A percentile compares a stretch with the other conserved stretches of the same genome.
These are phyloP conservation scores for Chlorella ohadii DNA, from an alignment of 139 green algal genomes.

Conservation along the genomic window DNA sequence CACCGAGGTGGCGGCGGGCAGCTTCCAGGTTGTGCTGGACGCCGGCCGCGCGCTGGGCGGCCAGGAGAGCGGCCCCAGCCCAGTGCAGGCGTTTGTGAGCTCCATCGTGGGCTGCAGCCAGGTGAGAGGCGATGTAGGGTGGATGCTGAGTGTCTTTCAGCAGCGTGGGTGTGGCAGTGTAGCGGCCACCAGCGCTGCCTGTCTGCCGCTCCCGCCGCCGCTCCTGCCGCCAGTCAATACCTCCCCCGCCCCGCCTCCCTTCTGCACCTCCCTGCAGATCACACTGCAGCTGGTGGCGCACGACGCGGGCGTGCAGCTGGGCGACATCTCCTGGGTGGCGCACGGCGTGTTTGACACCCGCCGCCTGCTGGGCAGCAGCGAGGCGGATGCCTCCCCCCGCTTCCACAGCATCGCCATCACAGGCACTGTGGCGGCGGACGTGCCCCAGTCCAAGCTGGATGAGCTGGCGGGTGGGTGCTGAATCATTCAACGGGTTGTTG, in stretches of 20 bases:
- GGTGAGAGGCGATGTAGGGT: not conserved
- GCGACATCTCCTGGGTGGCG: not conserved
- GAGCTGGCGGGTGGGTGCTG: not conserved
- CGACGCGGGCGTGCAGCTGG: not conserved
- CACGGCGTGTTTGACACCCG: conserved; percentile 14
- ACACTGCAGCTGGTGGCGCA: conserved; percentile 1
- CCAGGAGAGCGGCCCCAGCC: not conserved
- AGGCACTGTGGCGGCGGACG: not conserved
- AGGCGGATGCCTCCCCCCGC: not conserved
- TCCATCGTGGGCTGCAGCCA: conserved; percentile 16
- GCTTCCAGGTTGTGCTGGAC: not conserved
- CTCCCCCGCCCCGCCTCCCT: too few species aligned
- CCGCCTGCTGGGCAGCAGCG: not conserved
- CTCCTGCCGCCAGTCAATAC: not conserved
- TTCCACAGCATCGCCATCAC: not conserved
- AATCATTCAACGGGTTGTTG: not conserved
- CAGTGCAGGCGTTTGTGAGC: not conserved
- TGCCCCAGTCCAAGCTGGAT: not conserved
- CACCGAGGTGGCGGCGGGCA: not conserved
- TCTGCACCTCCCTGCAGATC: not conserved
- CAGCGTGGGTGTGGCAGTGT: too few species aligned
- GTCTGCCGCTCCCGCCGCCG: not conserved
- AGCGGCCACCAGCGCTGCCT: too few species aligned
- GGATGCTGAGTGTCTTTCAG: not conserved
- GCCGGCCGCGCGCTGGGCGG: not conserved